Base-by-base conservation (phyloP, 192 early-diverging fungal species). In the Rhizoclosmatium sp. region DNA sequence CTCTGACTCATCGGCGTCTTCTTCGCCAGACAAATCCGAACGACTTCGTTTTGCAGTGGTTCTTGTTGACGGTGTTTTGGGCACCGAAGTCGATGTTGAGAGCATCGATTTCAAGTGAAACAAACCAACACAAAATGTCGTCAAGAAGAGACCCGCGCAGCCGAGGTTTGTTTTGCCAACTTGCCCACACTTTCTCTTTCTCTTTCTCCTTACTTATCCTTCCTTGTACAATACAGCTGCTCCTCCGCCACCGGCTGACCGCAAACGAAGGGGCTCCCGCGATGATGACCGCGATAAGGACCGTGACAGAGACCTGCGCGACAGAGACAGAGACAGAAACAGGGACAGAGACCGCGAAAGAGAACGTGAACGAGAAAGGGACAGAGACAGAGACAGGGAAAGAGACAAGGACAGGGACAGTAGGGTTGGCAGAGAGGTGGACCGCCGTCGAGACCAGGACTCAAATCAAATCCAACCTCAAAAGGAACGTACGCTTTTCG, bases 401-500 rank as follows among this genome's bases (percentile, higher is more conserved):
- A 40, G 39, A 47, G 47, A 16, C 45, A 40, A n/a, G 65, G 40
- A 76, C 65, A 88, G 88, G 88, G 62, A 47, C 46, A 12, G n/a
- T n/a, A n/a, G 31, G 42, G 16, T 47, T 44, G 21, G 64, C 14
- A 65, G 16, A 12, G 64, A 65, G 10, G 12, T 31, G 64, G 21
- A 31, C 64, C 21, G 10, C 9, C 10, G 31, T 65, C 21, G 64
- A 10, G 12, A n/a, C 12, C 42, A 48, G 10, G 46, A 21, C 3
- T 0, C 14, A 69, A 21, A 45, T 16, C 19, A 19, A n/a, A 10
- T 19, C 51, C 3, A 14, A 61, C 16, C 45, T 9, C 46, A 60
- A n/a, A 68, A 49, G 23, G 64, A 45, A 16, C 74, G 61, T 9
- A 51, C 54, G 19, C 9, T 78, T 65, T 95, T 95, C 78, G 97